phyloP scores from a whole-genome alignment of 1,284 basidiomycete genomes.

The Phaffia rhodozyma region DNA sequence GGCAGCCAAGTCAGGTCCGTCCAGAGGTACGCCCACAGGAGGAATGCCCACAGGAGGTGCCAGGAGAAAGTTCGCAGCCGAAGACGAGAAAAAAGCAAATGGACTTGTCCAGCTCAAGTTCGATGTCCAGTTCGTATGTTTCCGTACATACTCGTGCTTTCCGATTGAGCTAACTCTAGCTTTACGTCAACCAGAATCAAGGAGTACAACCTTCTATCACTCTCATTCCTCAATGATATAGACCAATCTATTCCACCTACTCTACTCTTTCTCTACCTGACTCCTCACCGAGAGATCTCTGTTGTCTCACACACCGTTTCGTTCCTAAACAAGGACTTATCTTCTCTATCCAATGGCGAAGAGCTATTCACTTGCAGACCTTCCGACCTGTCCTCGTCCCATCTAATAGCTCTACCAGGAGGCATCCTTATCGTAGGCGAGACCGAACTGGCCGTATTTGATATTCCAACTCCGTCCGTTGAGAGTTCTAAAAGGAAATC shows the following conservation, averaged over 20 bases:
- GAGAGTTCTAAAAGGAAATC: background rate
- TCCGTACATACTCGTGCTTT: background rate
- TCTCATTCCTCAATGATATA: constrained; percentile 46
- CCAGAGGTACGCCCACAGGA: background rate
- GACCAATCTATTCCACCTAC: constrained; percentile 39
- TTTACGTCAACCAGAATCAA: constrained; percentile 45
- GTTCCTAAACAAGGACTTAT: constrained; percentile 42
- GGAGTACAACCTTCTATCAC: constrained; percentile 59
- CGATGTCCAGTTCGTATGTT: constrained; percentile 33
- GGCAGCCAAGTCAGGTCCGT: constrained; percentile 23
- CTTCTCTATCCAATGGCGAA: constrained; percentile 11
- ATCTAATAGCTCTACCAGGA: constrained; percentile 20
- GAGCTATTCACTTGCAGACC: constrained; percentile 29
- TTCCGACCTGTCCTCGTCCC: constrained; percentile 44
- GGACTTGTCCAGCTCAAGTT: constrained; percentile 28
- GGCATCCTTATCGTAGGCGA: constrained; percentile 30
- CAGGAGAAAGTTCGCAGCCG: constrained; percentile 14
- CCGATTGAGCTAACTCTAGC: background rate
- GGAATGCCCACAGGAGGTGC: constrained; percentile 6
- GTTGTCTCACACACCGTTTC: constrained; percentile 52
- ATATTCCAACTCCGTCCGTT: background rate
- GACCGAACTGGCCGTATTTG: constrained; percentile 4
- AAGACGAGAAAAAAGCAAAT: background rate
- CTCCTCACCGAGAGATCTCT: constrained; percentile 38
- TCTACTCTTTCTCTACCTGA: constrained; percentile 48